Conservation (phyloP, 495 filamentous ascomycete species). For the Penicillium argentinense region DNA sequence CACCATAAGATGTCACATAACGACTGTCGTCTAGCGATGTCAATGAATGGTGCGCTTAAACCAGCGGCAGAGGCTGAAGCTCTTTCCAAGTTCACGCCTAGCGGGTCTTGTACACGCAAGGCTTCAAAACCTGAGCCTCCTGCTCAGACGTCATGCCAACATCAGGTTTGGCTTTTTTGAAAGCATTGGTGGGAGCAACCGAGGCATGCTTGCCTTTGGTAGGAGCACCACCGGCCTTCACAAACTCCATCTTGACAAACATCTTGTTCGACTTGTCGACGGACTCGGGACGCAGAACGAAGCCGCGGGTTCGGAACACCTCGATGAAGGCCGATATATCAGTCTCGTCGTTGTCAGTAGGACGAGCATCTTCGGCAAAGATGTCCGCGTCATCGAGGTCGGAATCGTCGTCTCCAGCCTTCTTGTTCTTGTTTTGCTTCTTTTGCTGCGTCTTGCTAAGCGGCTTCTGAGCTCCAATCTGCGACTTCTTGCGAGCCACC, state of each 20-base stretch:
- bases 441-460: conserved; percentile 56
- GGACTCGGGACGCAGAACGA: conserved; percentile 62
- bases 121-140: conserved; percentile 79
- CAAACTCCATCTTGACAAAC: conserved; percentile 95
- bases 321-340: conserved; percentile 88
- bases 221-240: conserved; percentile 68
- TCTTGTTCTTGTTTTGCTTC: conserved; percentile 42
- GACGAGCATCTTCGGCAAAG: conserved; percentile 49
- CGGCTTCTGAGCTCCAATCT: conserved; percentile 63
- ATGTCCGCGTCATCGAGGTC: conserved; percentile 48
- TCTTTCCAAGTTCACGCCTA: too few species aligned
- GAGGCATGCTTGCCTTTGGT: conserved; percentile 66
- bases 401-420: conserved; percentile 34
- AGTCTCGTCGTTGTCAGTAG: conserved; percentile 56
- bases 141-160: conserved; percentile 49
- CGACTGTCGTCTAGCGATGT: too few species aligned
- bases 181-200: conserved; percentile 32
- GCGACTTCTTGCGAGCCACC: conserved; percentile 54
- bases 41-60: too few species aligned
- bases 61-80: too few species aligned
- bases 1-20: too few species aligned
- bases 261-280: conserved; percentile 90
- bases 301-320: conserved; percentile 74
- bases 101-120: conserved; percentile 93
- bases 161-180: conserved; percentile 57